These are phyloP conservation scores for Aureobasidium sp. DNA, from an alignment of 2,329 filamentous ascomycete genomes.

Conservation along the genomic window DNA sequence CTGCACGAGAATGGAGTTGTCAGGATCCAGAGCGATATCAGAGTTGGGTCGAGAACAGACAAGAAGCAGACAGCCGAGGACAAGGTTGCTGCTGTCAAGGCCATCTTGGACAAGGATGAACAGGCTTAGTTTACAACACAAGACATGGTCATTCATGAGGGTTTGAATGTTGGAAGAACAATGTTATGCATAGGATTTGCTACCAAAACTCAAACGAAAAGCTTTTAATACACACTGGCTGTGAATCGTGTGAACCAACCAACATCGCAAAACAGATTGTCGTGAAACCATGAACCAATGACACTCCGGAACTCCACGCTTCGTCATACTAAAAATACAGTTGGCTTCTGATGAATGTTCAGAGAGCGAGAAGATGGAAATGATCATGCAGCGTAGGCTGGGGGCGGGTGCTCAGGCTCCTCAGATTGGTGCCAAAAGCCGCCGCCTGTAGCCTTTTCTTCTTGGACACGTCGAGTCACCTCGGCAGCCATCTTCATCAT, in stretches of 20 bases:
- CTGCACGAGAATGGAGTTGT: slow-evolving; percentile 71
- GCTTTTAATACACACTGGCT: slow-evolving; percentile 11
- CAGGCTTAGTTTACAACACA: background rate
- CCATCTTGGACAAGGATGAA: slow-evolving; percentile 39
- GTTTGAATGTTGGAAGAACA: background rate
- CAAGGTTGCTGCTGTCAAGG: slow-evolving; percentile 61
- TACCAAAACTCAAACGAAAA: background rate
- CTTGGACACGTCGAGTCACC: slow-evolving; percentile 78
- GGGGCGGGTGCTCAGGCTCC: slow-evolving; percentile 26
- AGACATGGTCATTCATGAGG: background rate
- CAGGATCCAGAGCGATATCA: slow-evolving; percentile 81
- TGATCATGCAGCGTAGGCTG: slow-evolving; percentile 30
- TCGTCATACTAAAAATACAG: slow-evolving; percentile 3
- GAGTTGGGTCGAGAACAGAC: slow-evolving; percentile 78
- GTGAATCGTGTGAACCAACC: slow-evolving; percentile 7
- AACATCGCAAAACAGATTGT: background rate
- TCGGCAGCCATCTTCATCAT: slow-evolving; percentile 91
- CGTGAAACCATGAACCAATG: background rate
- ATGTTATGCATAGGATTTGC: background rate
- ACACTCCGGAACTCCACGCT: slow-evolving; percentile 3
- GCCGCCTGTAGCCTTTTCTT: slow-evolving; percentile 58
- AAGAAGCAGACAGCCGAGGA: slow-evolving; percentile 76
- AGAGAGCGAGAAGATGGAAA: background rate
- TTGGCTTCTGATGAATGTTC: background rate
- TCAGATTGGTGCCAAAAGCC: slow-evolving; percentile 19